Evolutionary conservation across 345 rosid species (phyloP).

Genomic region (Crucihimalaya himalaica): DNA sequence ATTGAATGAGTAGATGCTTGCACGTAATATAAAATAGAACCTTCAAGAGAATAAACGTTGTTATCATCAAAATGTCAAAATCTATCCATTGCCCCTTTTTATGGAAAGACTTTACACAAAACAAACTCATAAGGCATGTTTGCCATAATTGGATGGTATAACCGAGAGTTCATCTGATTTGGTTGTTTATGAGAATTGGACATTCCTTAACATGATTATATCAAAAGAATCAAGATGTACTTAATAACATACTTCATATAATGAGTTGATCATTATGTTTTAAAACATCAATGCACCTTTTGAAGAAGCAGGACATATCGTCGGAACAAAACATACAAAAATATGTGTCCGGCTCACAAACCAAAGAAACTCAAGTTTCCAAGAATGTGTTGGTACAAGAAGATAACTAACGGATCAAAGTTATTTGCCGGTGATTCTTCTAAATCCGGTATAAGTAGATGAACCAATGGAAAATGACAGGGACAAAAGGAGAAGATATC

Average conservation of each 20-base stretch:
- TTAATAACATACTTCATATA: neutral
- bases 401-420: slow-evolving; percentile 7
- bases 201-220: neutral
- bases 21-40: slow-evolving; percentile 22
- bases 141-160: slow-evolving; percentile 12
- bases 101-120: slow-evolving; percentile 34
- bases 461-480: slow-evolving; percentile 3
- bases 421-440: slow-evolving; percentile 30
- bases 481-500: slow-evolving; percentile 8
- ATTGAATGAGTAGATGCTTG: slow-evolving; percentile 21
- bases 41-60: slow-evolving; percentile 1
- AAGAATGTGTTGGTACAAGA: slow-evolving; percentile 30
- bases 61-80: neutral
- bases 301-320: neutral
- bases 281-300: slow-evolving; percentile 14
- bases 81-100: neutral
- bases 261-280: slow-evolving; percentile 14
- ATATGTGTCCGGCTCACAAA: slow-evolving; percentile 29
- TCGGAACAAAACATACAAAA: slow-evolving; percentile 29
- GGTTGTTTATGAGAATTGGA: neutral
- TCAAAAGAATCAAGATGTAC: neutral
- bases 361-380: slow-evolving; percentile 23
- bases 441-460: slow-evolving; percentile 26
- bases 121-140: slow-evolving; percentile 3
- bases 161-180: neutral